phyloP scores from a whole-genome alignment of 2,329 filamentous ascomycete genomes.

The Grosmannia penicillata region DNA sequence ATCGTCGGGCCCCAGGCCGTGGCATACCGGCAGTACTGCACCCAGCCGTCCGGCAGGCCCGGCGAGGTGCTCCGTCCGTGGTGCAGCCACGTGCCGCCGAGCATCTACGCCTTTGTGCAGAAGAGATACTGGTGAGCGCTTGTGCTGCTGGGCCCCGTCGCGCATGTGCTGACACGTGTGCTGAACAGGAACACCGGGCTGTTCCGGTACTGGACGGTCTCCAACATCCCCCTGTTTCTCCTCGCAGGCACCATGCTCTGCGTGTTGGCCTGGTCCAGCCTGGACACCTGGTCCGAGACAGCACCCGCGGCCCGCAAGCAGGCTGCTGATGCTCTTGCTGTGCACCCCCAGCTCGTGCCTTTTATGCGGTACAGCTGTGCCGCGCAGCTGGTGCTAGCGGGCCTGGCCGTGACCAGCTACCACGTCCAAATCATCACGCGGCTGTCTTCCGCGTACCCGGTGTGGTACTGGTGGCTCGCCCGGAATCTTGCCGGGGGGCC shows the following conservation, averaged over 20 bases:
- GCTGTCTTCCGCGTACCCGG: conserved; percentile 71
- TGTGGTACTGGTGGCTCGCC: conserved; percentile 80
- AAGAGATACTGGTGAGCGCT: conserved; percentile 65
- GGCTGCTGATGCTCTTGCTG: too few relatives aligned
- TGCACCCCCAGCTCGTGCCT: conserved; percentile 10
- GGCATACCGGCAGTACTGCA: conserved; percentile 62
- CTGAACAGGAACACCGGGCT: conserved; percentile 66
- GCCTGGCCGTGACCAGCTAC: conserved; percentile 62
- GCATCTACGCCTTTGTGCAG: conserved; percentile 87
- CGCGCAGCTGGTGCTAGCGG: conserved; percentile 56
- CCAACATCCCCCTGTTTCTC: conserved; percentile 77
- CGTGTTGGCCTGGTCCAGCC: conserved; percentile 49
- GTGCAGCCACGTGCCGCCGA: conserved; percentile 62
- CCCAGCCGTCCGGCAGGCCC: conserved; percentile 11
- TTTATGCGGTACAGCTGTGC: conserved; percentile 47
- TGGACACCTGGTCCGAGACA: conserved; percentile 18
- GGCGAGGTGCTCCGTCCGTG: conserved; percentile 41
- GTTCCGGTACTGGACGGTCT: conserved; percentile 75
- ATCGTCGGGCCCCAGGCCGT: conserved; percentile 57
- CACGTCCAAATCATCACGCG: conserved; percentile 92
- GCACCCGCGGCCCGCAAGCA: conserved; percentile 2
- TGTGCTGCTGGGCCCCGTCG: too few relatives aligned
- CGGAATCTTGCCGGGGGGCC: conserved; percentile 15
- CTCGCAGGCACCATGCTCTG: conserved; percentile 65
- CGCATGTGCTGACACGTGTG: neutral